Percentiles rank a stretch among this genome's conserved stretches.
Conservation (phyloP, 208 protist species). For the Trypanosoma mega region DNA sequence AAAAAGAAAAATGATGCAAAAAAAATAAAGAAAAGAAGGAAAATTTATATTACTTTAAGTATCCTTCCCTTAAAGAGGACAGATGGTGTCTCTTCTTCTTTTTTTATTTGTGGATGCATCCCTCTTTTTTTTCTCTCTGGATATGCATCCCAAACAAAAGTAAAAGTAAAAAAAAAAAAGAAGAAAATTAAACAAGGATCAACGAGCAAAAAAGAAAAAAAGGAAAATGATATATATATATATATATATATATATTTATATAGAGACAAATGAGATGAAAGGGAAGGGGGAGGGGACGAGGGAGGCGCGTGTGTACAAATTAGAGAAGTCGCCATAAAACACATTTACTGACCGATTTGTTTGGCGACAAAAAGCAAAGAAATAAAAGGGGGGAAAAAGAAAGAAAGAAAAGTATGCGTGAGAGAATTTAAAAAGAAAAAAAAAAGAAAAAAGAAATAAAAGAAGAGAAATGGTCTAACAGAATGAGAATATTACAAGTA, state of each 20-base stretch:
- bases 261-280: background rate
- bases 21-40: conserved; percentile 3
- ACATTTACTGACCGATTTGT: background rate
- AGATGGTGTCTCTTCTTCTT: too few relatives aligned
- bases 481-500: too few relatives aligned
- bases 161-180: background rate
- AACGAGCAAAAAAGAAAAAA: background rate
- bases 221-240: background rate
- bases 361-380: background rate
- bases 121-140: too few relatives aligned
- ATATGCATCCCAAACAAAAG: background rate
- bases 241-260: background rate
- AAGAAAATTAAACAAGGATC: conserved; percentile 20
- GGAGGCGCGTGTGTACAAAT: background rate
- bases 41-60: conserved; percentile 3
- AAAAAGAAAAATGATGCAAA: background rate
- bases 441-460: conserved; percentile 5
- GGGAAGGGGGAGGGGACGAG: background rate
- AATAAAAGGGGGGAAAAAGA: background rate
- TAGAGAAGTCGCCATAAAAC: too few relatives aligned
- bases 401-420: background rate
- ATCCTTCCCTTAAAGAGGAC: background rate
- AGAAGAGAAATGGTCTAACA: background rate
- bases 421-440: conserved; percentile 8
- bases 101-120: too few relatives aligned